Percentiles rank a stretch among this genome's conserved stretches.
Conservation (phyloP, 73 alveolate genomes). For the Paraurostyla sp. region DNA sequence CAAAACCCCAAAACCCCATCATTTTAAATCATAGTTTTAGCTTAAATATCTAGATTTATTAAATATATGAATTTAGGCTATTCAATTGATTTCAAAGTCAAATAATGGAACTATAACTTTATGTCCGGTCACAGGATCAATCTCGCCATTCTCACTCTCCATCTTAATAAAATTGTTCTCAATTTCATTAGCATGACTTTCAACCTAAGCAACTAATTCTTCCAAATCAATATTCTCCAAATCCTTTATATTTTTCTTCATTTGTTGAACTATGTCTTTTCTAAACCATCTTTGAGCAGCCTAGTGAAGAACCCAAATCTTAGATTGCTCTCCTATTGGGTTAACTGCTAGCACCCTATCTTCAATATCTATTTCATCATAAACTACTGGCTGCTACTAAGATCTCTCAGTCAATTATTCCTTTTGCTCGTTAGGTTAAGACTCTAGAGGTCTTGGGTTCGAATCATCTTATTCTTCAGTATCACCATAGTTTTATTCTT, state of each 20-base stretch:
- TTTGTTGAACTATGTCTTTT: slow-evolving; percentile 64
- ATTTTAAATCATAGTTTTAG: too few relatives aligned
- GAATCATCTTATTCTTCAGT: slow-evolving; percentile 50
- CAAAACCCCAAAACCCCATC: too few relatives aligned
- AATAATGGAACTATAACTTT: slow-evolving; percentile 40
- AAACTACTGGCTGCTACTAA: not conserved
- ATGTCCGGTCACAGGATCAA: too few relatives aligned
- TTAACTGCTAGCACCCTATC: slow-evolving; percentile 67
- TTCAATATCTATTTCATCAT: slow-evolving; percentile 69
- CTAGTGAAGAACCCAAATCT: slow-evolving; percentile 72
- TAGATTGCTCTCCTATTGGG: slow-evolving; percentile 63
- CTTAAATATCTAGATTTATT: too few relatives aligned
- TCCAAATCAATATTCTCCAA: slow-evolving; percentile 70
- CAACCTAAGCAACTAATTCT: slow-evolving; percentile 59
- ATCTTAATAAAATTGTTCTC: slow-evolving; percentile 43
- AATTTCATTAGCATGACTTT: slow-evolving; percentile 24
- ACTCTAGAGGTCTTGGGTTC: not conserved
- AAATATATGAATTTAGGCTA: too few relatives aligned
- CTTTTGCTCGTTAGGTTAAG: not conserved
- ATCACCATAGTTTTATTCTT: not conserved
- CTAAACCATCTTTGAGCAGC: slow-evolving; percentile 73
- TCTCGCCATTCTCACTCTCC: not conserved
- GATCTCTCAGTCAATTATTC: not conserved
- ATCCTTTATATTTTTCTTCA: slow-evolving; percentile 63
- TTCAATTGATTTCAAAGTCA: slow-evolving; percentile 74